Evolutionary conservation across 2,329 filamentous ascomycete species (phyloP).

Genomic region (Ophiostoma tasmaniense): DNA sequence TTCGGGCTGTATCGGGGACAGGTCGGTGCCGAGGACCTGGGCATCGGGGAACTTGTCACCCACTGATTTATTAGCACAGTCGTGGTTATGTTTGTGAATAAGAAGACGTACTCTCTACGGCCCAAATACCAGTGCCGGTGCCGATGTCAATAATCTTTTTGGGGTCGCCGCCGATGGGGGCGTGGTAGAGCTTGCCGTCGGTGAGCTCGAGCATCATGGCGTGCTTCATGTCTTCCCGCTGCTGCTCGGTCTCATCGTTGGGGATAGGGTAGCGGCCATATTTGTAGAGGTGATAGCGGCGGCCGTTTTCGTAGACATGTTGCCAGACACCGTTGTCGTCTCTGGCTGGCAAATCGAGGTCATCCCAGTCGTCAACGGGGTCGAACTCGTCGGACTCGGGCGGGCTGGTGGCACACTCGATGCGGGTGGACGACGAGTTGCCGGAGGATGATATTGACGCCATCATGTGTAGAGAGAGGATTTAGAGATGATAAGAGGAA

Average conservation of each 20-base stretch:
- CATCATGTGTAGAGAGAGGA: background rate
- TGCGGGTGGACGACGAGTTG: background rate
- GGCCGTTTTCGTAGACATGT: conserved; percentile 24
- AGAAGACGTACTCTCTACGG: conserved; percentile 20
- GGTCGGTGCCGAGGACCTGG: conserved; percentile 34
- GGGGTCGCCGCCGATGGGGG: conserved; percentile 34
- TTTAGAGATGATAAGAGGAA: background rate
- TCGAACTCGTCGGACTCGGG: conserved; percentile 22
- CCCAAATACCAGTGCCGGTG: conserved; percentile 33
- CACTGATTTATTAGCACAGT: background rate
- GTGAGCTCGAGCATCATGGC: conserved; percentile 38
- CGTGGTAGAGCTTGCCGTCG: conserved; percentile 35
- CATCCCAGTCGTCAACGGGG: conserved; percentile 20
- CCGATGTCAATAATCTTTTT: conserved; percentile 40
- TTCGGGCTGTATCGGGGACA: conserved; percentile 36
- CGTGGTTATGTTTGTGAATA: background rate
- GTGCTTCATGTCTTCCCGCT: conserved; percentile 38
- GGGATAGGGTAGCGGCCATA: conserved; percentile 26
- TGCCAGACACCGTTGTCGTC: conserved; percentile 22
- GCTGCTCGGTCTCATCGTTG: conserved; percentile 39
- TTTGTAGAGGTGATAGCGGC: conserved; percentile 26
- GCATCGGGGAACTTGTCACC: conserved; percentile 33
- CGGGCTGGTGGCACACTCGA: conserved; percentile 20
- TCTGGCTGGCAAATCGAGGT: conserved; percentile 19
- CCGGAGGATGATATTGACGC: background rate